Percentiles rank a stretch among this genome's conserved stretches.
phyloP scores from a whole-genome alignment of 257 asterid species.

The Ballota nigra region DNA sequence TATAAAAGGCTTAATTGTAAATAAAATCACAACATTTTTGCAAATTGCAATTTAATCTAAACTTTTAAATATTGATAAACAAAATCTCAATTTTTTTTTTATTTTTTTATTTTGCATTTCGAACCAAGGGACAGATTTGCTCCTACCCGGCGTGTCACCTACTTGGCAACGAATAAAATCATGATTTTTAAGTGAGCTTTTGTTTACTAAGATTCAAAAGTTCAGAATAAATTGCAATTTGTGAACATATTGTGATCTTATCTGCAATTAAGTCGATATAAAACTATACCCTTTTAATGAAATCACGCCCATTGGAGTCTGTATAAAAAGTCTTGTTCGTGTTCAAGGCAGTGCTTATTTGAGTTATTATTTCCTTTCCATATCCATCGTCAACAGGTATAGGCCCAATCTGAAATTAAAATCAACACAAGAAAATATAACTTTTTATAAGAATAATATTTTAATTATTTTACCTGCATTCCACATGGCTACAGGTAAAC shows the following conservation, averaged over 20 bases:
- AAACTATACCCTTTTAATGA: constrained; percentile 61
- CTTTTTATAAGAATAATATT: not conserved
- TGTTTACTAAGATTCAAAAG: too few relatives aligned
- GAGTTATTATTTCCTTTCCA: constrained; percentile 73
- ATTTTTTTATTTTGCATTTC: too few relatives aligned
- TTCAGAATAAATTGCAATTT: too few relatives aligned
- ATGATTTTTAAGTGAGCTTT: too few relatives aligned
- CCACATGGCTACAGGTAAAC: constrained; percentile 23
- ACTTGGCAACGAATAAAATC: too few relatives aligned
- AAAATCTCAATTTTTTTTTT: too few relatives aligned
- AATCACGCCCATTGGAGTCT: constrained; percentile 86
- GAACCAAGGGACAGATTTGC: too few relatives aligned
- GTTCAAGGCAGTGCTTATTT: constrained; percentile 57
- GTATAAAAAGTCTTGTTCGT: constrained; percentile 71
- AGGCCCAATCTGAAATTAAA: constrained; percentile 54
- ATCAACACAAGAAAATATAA: constrained; percentile 17
- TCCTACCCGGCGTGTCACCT: too few relatives aligned
- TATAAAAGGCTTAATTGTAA: not conserved
- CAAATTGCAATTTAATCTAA: too few relatives aligned
- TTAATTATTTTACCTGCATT: constrained; percentile 12
- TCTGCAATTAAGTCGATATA: not conserved
- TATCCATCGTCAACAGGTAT: constrained; percentile 61
- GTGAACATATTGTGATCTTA: too few relatives aligned
- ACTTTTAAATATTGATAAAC: too few relatives aligned
- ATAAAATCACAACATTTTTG: too few relatives aligned